Base-by-base conservation (phyloP, 345 rosid genomes). In the Lumnitzera littorea region DNA sequence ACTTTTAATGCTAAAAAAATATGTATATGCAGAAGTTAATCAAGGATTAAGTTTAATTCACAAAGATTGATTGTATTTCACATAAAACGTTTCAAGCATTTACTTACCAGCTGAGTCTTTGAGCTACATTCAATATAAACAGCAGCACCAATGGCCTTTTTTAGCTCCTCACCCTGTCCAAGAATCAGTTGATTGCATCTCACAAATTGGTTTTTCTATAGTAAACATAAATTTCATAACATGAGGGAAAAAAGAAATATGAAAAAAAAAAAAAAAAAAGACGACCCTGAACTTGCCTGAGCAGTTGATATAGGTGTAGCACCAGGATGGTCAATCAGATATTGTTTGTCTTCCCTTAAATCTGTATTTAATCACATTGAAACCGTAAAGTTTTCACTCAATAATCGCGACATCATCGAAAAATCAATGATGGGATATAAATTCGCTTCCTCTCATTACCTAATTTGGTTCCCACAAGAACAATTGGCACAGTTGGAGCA, bases 111-210 rank as follows among this genome's bases (percentile, higher is more conserved):
- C 48, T 77, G 85, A 63, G 82, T 77, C 72, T 80, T 77, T 62
- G 82, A 77, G 73, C 85, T 80, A 77, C 85, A 80, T 62, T 80
- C 85, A 36, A 74, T 48, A 69, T 80, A 80, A 62, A 71, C 57
- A 25, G 78, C 81, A 57, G 81, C 86, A 63, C 81, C 82, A 6
- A 81, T 75, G 72, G 46, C 69, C 65, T 78, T 81, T 74, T 78
- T 81, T 61, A 81, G 59, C 27, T 81, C 86, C 61, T 81, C 86
- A 15, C 86, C 86, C 82, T 81, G 71, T 25, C 15, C 36, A 63
- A 48, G 1, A 16, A 29, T 43, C 51, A 7, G 48, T 36, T 13
- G 64, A 61, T 24, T 31, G 24, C 46, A 27, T 61, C 48, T 24
- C 7, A 36, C 43, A 36, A 6, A 36, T 4, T 36, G 43, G 10